phyloP scores from a whole-genome alignment of 768 basidiomycete genomes.

The Termitomyces sp. region DNA sequence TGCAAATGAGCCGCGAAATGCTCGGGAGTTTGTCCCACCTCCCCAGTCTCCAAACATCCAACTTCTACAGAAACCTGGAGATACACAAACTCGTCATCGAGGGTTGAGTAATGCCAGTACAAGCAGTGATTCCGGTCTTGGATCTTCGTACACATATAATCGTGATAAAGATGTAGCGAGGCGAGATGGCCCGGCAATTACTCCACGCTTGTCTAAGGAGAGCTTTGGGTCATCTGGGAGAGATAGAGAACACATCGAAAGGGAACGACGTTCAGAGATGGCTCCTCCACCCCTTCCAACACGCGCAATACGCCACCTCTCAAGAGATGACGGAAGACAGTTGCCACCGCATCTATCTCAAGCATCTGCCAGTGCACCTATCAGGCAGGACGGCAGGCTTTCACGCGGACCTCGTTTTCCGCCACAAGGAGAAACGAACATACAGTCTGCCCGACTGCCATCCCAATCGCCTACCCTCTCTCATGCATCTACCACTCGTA shows the following conservation, averaged over 20 bases:
- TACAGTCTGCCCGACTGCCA: constrained; percentile 22
- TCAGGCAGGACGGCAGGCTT: constrained; percentile 29
- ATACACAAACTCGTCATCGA: constrained; percentile 22
- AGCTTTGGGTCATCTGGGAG: constrained; percentile 16
- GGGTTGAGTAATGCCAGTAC: constrained; percentile 27
- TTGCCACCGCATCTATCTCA: constrained; percentile 53
- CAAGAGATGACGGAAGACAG: constrained; percentile 41
- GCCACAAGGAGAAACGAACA: constrained; percentile 18
- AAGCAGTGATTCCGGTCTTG: constrained; percentile 16
- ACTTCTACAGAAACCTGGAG: constrained; percentile 53
- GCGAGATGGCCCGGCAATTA: constrained; percentile 33
- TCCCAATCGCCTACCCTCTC: constrained; percentile 41
- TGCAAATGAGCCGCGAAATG: constrained; percentile 34
- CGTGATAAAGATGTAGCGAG: constrained; percentile 22
- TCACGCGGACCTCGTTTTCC: constrained; percentile 37
- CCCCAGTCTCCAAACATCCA: constrained; percentile 36
- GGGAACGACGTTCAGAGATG: constrained; percentile 41
- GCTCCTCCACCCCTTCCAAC: constrained; percentile 45
- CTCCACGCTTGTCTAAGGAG: constrained; percentile 29
- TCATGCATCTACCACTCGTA: constrained; percentile 29
- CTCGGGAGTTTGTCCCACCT: constrained; percentile 38
- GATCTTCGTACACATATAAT: constrained; percentile 13
- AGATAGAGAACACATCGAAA: constrained; percentile 26
- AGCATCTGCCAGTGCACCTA: constrained; percentile 19
- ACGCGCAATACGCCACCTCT: constrained; percentile 25